phyloP scores from a whole-genome alignment of 176 grass and related monocot genomes.

The Carex kokanica region DNA sequence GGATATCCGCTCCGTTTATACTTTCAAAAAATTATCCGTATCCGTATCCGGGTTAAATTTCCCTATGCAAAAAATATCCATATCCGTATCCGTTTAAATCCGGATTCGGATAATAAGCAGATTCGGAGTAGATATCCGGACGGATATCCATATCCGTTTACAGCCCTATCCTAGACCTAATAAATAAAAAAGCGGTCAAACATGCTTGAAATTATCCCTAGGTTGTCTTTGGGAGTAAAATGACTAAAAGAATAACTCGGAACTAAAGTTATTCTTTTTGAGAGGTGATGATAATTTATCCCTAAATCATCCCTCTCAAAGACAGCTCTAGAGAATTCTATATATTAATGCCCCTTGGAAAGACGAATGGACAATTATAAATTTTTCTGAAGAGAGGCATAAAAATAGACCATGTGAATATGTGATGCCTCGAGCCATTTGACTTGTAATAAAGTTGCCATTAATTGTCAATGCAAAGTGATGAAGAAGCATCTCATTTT shows the following conservation, averaged over 20 bases:
- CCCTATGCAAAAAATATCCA: no score
- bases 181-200: no score
- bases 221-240: not conserved
- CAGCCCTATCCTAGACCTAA: no score
- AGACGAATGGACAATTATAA: not conserved
- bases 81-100: no score
- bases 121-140: no score
- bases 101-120: no score
- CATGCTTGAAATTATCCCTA: not conserved
- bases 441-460: not conserved
- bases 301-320: not conserved
- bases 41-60: no score
- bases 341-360: not conserved
- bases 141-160: no score
- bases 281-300: not conserved
- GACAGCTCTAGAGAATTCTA: not conserved
- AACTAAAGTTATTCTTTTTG: not conserved
- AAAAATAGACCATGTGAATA: constrained; percentile 3
- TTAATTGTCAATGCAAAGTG: not conserved
- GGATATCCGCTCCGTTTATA: no score
- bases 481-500: constrained; percentile 24
- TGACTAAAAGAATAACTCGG: not conserved
- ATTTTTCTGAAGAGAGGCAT: constrained; percentile 1
- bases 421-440: not conserved
- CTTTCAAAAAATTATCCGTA: no score